Evolutionary conservation across 768 basidiomycete species (phyloP), one percentile per base, ranked within the genome.

Genomic region (Kwoniella mangroviensis): DNA sequence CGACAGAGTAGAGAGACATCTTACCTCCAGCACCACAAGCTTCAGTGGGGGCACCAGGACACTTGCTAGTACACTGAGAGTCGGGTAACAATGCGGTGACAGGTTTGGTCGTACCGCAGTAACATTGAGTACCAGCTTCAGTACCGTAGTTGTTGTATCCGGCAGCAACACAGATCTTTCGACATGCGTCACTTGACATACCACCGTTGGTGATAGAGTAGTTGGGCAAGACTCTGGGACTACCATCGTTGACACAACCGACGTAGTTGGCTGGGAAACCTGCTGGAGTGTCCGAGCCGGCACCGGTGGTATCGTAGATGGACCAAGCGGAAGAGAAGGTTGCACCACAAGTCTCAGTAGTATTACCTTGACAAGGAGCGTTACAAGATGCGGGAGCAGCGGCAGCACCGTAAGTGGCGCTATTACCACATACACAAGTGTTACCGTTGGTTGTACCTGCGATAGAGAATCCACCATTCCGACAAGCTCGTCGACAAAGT

Each of bases 401-500:
- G 21, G 65, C 9, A 24, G 66, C 56, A 45, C 73, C 73, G 67
- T 65, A 69, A 15, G 63, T 69, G 17, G 68, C 60, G 17, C 49
- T 73, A 67, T 69, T 70, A 24, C 73, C 75, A 70, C 81, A 82
- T 6, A 56, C 53, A 67, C 81, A 82, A 4, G 55, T 63, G 64
- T 76, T 79, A 12, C 75, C 79, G 58, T 67, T 66, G 24, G 59
- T 69, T 3, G 74, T 24, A 58, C 63, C 75, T 12, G 79, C 77
- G 45, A 69, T 69, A 0, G 69, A 61, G 68, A 59, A 71, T 17
- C 73, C 74, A 61, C 71, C 69, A 64, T 64, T 69, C 62, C 68
- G 49, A 62, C 80, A 81, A 9, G 74, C 69, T 26, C 76, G 70
- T 65, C 76, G 78, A 73, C 77, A 82, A 10, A 79, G 70, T 15